These are phyloP conservation scores for Alternaria ethzedia DNA, from an alignment of 2,329 filamentous ascomycete species.

Conservation along the genomic window DNA sequence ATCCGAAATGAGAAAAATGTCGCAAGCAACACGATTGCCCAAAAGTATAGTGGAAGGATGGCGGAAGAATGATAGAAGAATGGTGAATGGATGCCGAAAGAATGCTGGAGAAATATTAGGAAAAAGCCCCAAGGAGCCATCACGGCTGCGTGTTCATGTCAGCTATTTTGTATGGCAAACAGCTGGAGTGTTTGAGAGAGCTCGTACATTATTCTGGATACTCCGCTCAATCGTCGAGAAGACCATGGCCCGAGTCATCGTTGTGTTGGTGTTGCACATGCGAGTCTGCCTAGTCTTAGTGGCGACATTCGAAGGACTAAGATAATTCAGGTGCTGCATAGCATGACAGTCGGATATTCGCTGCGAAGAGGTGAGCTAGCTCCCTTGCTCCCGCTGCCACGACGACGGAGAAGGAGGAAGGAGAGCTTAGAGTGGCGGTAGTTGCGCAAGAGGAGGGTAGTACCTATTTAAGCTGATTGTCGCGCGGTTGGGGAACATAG, in stretches of 20 bases:
- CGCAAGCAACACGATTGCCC: neutral
- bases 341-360: slow-evolving; percentile 58
- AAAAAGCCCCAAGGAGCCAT: neutral
- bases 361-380: slow-evolving; percentile 53
- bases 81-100: neutral
- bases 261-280: slow-evolving; percentile 41
- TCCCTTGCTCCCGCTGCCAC: slow-evolving; percentile 50
- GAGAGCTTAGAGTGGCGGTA: slow-evolving; percentile 41
- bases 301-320: slow-evolving; percentile 70
- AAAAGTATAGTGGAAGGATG: neutral
- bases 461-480: neutral
- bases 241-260: too few species aligned
- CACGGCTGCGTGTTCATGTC: too few species aligned
- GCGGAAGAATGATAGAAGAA: neutral
- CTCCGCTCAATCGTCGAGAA: too few species aligned
- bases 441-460: neutral
- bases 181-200: too few species aligned
- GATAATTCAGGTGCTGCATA: slow-evolving; percentile 65
- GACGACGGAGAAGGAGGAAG: slow-evolving; percentile 50
- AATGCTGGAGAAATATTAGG: neutral
- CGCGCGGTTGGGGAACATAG: neutral
- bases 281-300: slow-evolving; percentile 66
- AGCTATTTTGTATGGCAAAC: too few species aligned
- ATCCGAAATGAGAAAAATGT: neutral
- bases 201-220: too few species aligned